Conservation (phyloP, 1,284 basidiomycete species). For the Ganoderma leucocontextum region DNA sequence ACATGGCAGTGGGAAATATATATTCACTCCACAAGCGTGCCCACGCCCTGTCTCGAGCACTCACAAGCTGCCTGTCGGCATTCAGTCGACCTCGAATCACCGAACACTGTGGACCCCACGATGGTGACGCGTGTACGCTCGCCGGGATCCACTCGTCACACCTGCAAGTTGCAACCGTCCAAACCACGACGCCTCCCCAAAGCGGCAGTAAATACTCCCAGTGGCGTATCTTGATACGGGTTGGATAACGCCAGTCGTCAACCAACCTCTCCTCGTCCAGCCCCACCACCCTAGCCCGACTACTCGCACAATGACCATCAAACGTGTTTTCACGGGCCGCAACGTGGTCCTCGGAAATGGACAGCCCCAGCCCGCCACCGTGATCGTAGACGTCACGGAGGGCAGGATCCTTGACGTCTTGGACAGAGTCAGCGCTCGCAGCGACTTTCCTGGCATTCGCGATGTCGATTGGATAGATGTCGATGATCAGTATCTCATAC, state of each 20-base stretch:
- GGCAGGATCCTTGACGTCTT: conserved; percentile 76
- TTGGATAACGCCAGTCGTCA: conserved; percentile 11
- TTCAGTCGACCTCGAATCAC: neutral
- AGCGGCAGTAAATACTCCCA: conserved; percentile 15
- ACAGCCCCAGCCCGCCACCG: conserved; percentile 70
- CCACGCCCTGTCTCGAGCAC: neutral
- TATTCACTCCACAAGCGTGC: neutral
- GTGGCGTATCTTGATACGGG: conserved; percentile 21
- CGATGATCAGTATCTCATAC: conserved; percentile 73
- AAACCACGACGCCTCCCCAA: conserved; percentile 28
- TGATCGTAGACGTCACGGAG: conserved; percentile 66
- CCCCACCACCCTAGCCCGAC: neutral
- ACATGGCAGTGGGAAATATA: conserved; percentile 19
- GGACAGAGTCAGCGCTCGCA: conserved; percentile 40
- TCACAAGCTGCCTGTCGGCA: neutral
- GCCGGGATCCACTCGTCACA: neutral
- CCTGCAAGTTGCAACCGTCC: neutral
- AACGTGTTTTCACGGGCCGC: conserved; percentile 53
- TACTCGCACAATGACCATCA: conserved; percentile 21
- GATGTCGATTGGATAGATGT: conserved; percentile 66
- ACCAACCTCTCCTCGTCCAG: conserved; percentile 4
- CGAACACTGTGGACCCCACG: neutral
- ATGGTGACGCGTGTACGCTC: neutral
- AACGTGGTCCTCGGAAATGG: conserved; percentile 65
- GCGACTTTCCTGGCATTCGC: conserved; percentile 46